Percentiles rank a stretch among this genome's conserved stretches.
Conservation (phyloP, 2,329 filamentous ascomycete species). For the Sarocladium oryzae region DNA sequence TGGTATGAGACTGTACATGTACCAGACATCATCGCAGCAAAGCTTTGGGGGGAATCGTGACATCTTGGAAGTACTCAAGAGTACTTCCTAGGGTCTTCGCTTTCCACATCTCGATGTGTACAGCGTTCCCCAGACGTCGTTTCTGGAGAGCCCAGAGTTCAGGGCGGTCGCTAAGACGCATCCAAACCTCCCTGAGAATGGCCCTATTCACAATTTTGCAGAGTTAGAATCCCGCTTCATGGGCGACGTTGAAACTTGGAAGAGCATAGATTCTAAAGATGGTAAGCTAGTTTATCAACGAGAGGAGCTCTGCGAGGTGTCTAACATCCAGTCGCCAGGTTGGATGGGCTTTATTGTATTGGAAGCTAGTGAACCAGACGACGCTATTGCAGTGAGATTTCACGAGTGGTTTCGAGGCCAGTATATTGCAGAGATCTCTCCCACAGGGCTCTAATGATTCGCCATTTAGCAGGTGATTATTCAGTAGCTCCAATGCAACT, state of each 20-base stretch:
- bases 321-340: no score
- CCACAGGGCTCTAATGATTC: no score
- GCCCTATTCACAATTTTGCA: not conserved
- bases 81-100: no score
- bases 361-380: not conserved
- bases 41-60: not conserved
- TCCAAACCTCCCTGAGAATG: not conserved
- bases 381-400: not conserved
- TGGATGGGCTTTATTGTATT: not conserved
- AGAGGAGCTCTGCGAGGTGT: no score
- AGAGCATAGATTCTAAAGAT: not conserved
- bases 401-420: not conserved
- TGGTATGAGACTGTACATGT: not conserved
- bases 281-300: no score
- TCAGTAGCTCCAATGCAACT: not conserved
- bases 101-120: not conserved
- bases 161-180: not conserved
- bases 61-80: slow-evolving; percentile 4
- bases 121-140: not conserved
- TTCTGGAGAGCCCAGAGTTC: not conserved
- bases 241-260: not conserved
- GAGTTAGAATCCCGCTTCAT: not conserved
- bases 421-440: not conserved
- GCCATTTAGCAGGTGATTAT: not conserved
- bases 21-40: not conserved